Conservation (phyloP, 2,329 filamentous ascomycete genomes). For the Beauveria australis region DNA sequence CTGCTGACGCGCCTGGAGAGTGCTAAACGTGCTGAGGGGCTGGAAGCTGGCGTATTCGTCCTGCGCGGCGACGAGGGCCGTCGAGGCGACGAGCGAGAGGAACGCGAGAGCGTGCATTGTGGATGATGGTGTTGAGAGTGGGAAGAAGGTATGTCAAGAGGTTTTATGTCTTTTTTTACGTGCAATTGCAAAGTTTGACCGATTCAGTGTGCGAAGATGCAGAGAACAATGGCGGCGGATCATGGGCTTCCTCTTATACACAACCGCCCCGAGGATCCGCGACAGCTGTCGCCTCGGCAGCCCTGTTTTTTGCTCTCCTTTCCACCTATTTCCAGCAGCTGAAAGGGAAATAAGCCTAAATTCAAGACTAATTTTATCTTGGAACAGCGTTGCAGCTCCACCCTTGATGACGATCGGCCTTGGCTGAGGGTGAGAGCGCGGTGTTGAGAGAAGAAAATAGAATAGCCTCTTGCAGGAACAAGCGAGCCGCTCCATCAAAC, state of each 20-base stretch:
- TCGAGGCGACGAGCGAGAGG: conserved; percentile 1
- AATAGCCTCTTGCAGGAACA: neutral
- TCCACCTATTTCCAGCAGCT: neutral
- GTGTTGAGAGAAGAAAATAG: conserved; percentile 5
- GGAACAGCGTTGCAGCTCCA: neutral
- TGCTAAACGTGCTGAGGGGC: neutral
- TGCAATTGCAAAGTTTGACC: no score
- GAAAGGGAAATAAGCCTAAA: conserved; percentile 1
- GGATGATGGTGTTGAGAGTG: neutral
- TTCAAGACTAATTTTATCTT: neutral
- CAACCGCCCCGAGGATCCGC: neutral
- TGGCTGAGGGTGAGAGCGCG: neutral
- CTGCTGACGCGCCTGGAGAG: neutral
- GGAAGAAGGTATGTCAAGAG: neutral
- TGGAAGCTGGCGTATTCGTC: neutral
- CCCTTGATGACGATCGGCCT: neutral
- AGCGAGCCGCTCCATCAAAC: neutral
- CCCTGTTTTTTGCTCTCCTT: neutral
- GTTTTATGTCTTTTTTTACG: neutral
- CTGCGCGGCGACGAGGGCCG: conserved; percentile 6
- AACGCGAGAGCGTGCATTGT: neutral
- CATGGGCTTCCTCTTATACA: conserved; percentile 3
- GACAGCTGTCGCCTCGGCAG: neutral
- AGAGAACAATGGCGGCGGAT: neutral
- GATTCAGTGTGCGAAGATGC: neutral